Percentiles rank a stretch among this genome's conserved stretches.
Evolutionary conservation across 768 basidiomycete genomes (phyloP).

Genomic region (Pilatotrama ljubarskyi): DNA sequence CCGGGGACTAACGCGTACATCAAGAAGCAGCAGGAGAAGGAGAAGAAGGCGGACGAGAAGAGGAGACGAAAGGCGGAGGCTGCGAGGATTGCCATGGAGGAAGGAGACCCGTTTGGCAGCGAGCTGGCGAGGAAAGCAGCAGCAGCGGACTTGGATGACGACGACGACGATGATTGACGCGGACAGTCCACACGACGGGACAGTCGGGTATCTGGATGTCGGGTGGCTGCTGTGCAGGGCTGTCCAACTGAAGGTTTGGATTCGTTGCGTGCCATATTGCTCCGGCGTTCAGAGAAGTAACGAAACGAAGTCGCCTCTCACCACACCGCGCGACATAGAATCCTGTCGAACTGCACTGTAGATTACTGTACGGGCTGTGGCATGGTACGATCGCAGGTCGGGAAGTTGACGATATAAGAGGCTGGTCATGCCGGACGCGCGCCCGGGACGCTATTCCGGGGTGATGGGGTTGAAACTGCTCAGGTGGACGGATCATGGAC

Average conservation of each 20-base stretch:
- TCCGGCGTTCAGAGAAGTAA: not conserved
- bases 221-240: not conserved
- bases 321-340: no score
- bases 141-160: slow-evolving; percentile 56
- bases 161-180: slow-evolving; percentile 42
- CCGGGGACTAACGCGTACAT: slow-evolving; percentile 84
- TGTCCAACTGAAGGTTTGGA: not conserved
- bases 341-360: not conserved
- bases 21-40: slow-evolving; percentile 69
- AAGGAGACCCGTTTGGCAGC: slow-evolving; percentile 72
- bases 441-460: not conserved
- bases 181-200: not conserved
- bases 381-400: not conserved
- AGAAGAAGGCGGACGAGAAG: slow-evolving; percentile 68
- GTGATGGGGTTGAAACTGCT: slow-evolving; percentile 3
- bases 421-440: not conserved
- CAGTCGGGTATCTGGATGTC: not conserved
- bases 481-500: not conserved
- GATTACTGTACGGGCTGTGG: not conserved
- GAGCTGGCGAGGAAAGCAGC: slow-evolving; percentile 38
- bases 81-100: slow-evolving; percentile 56
- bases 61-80: slow-evolving; percentile 46
- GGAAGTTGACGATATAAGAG: not conserved
- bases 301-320: no score
- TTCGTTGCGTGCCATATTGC: not conserved